Conservation (phyloP, 805 yeast genomes). For the Candida yuanshanica region DNA sequence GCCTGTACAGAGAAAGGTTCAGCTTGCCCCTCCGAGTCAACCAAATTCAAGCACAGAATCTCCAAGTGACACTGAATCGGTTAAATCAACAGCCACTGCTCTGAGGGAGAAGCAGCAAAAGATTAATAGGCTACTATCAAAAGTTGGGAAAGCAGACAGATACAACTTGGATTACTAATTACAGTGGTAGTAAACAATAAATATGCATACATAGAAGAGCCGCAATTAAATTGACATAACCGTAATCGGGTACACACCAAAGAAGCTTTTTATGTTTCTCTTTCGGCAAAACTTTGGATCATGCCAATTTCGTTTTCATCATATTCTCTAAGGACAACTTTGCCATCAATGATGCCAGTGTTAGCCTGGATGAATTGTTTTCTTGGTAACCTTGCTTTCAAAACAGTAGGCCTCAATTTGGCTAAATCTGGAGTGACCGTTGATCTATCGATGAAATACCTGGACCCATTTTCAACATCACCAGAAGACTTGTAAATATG, state of each 20-base stretch:
- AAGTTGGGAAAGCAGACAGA: conserved; percentile 1
- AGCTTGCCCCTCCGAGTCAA: background rate
- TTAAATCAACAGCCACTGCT: background rate
- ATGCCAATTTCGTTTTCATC: conserved; percentile 68
- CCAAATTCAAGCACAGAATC: background rate
- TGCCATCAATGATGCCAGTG: conserved; percentile 39
- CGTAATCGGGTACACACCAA: too few species aligned
- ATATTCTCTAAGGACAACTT: conserved; percentile 61
- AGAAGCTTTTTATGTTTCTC: conserved; percentile 36
- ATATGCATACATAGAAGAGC: background rate
- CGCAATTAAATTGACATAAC: too few species aligned
- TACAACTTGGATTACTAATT: conserved; percentile 3
- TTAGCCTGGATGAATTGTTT: conserved; percentile 82
- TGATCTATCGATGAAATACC: conserved; percentile 64
- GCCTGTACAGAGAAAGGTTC: background rate
- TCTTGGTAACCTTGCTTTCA: conserved; percentile 73
- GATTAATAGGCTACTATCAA: conserved; percentile 4
- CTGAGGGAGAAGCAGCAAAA: conserved; percentile 4
- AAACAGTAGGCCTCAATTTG: conserved; percentile 59
- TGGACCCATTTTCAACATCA: conserved; percentile 57
- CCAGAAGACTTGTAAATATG: conserved; percentile 80
- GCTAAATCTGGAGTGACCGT: conserved; percentile 58
- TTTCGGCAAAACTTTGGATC: conserved; percentile 70
- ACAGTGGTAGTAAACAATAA: background rate
- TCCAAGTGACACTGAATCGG: background rate